Percentiles rank a stretch among this genome's conserved stretches.
Conservation (phyloP, 345 rosid genomes). For the Boechera stricta region DNA sequence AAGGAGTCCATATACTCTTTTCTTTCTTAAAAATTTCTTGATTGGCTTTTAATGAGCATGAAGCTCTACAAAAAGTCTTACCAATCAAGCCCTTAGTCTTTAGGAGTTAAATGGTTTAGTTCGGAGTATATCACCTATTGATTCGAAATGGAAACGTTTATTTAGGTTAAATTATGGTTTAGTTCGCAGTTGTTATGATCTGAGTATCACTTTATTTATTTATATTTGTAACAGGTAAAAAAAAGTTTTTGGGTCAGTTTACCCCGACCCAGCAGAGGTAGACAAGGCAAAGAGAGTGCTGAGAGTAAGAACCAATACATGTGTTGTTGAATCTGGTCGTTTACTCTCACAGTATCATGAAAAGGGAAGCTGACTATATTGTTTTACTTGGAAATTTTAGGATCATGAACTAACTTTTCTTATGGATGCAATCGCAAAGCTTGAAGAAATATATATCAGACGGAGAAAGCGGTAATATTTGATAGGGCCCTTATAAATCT, state of each 20-base stretch:
- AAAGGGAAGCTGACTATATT: conserved; percentile 17
- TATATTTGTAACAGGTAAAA: conserved; percentile 67
- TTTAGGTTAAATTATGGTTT: no score
- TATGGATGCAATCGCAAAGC: conserved; percentile 83
- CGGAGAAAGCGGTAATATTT: conserved; percentile 91
- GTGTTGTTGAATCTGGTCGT: conserved; percentile 2
- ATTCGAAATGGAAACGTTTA: neutral
- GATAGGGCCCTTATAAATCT: conserved; percentile 21
- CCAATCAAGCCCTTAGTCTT: no score
- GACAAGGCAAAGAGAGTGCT: conserved; percentile 90
- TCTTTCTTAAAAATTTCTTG: no score
- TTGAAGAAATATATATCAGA: conserved; percentile 83
- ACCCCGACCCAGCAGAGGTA: conserved; percentile 71
- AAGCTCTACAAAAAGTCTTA: no score
- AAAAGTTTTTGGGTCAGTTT: conserved; percentile 67
- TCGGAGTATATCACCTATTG: no score
- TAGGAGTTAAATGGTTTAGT: no score
- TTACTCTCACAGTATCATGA: neutral
- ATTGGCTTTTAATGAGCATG: no score
- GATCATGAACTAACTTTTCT: conserved; percentile 87
- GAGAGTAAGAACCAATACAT: conserved; percentile 55
- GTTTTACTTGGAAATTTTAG: conserved; percentile 48
- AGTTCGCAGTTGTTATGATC: neutral
- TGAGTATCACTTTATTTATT: neutral
- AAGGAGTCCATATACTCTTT: no score